phyloP scores from a whole-genome alignment of 2,329 filamentous ascomycete species.

The Aspergillus ochraceoroseus region DNA sequence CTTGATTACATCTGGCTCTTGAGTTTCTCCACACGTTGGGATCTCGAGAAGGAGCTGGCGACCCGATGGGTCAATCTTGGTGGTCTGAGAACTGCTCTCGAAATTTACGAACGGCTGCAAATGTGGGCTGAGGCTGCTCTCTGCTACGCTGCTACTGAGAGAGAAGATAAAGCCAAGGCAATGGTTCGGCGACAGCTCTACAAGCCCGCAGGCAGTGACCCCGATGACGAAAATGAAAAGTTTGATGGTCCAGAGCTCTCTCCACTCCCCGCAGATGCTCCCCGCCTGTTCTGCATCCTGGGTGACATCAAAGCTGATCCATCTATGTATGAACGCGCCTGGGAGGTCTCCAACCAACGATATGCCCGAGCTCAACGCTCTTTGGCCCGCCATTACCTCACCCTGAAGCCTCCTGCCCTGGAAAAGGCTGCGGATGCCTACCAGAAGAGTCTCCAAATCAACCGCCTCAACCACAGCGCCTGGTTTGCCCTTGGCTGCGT shows the following conservation, averaged over 20 bases:
- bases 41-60: conserved; percentile 87
- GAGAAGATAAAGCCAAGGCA: conserved; percentile 74
- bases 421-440: conserved; percentile 71
- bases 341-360: conserved; percentile 73
- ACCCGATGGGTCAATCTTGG: conserved; percentile 88
- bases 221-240: conserved; percentile 51
- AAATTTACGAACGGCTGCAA: conserved; percentile 89
- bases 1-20: conserved; percentile 80
- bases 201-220: conserved; percentile 50
- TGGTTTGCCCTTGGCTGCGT: conserved; percentile 93
- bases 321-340: conserved; percentile 74
- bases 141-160: conserved; percentile 72
- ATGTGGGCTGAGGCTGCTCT: conserved; percentile 94
- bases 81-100: conserved; percentile 80
- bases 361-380: conserved; percentile 86
- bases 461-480: conserved; percentile 72
- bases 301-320: conserved; percentile 79
- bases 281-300: conserved; percentile 85
- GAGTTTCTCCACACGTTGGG: conserved; percentile 81
- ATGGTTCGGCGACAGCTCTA: conserved; percentile 77
- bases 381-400: conserved; percentile 71
- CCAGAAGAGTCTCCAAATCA: conserved; percentile 67
- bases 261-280: conserved; percentile 73
- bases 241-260: conserved; percentile 65
- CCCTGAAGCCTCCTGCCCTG: conserved; percentile 56